Conservation (phyloP, 805 yeast genomes). For the Aciculoconidium aculeatum region DNA sequence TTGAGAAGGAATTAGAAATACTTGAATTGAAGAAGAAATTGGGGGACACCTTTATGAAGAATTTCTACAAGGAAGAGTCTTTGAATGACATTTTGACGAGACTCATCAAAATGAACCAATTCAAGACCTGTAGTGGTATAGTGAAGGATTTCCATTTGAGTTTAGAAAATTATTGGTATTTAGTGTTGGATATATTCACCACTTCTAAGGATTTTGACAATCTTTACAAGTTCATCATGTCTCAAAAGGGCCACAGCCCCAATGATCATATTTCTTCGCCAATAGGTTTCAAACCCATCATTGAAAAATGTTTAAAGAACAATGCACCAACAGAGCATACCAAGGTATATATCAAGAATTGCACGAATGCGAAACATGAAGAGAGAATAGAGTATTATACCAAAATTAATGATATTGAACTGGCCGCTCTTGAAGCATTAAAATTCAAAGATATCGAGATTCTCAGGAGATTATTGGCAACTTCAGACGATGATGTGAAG, state of each 20-base stretch:
- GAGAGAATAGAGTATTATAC: conserved; percentile 47
- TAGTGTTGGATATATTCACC: conserved; percentile 45
- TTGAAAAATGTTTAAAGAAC: conserved; percentile 40
- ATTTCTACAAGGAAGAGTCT: conserved; percentile 24
- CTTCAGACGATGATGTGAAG: conserved; percentile 15
- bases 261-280: conserved; percentile 49
- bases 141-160: conserved; percentile 50
- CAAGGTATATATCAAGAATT: conserved; percentile 50
- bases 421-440: conserved; percentile 47
- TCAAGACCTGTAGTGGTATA: conserved; percentile 42
- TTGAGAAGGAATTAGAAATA: conserved; percentile 24
- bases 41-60: conserved; percentile 27
- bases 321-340: conserved; percentile 58
- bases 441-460: conserved; percentile 35
- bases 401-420: conserved; percentile 44
- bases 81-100: conserved; percentile 19
- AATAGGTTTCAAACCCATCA: conserved; percentile 67
- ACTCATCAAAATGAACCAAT: conserved; percentile 39
- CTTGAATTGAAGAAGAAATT: conserved; percentile 28
- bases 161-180: conserved; percentile 51
- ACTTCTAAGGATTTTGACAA: conserved; percentile 48
- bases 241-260: conserved; percentile 35
- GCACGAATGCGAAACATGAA: conserved; percentile 38
- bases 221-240: conserved; percentile 33
- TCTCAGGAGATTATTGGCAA: conserved; percentile 13